Percentiles rank a stretch among this genome's conserved stretches.
These are phyloP conservation scores for Ceratobasidium sp. DNA, from an alignment of 1,284 basidiomycete genomes.

Conservation along the genomic window DNA sequence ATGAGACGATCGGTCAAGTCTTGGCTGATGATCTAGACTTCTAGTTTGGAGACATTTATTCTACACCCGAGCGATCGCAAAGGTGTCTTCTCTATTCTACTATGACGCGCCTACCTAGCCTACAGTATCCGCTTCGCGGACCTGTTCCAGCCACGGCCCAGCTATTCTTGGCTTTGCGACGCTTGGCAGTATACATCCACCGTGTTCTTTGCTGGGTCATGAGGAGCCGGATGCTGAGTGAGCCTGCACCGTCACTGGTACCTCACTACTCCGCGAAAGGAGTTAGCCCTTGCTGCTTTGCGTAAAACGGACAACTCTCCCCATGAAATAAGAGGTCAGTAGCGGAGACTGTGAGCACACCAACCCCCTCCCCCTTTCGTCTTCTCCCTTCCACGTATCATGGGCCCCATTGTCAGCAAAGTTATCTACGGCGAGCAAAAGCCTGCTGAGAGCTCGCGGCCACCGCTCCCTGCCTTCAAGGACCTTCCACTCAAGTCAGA, in stretches of 20 bases:
- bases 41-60: neutral
- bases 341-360: neutral
- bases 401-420: neutral
- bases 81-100: neutral
- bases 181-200: neutral
- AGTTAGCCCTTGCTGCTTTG: neutral
- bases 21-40: slow-evolving; percentile 8
- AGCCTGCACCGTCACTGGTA: slow-evolving; percentile 16
- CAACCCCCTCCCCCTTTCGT: neutral
- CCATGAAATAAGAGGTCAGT: neutral
- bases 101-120: neutral
- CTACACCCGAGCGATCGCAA: neutral
- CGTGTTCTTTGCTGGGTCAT: slow-evolving; percentile 5
- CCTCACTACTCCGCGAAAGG: neutral
- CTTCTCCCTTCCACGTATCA: neutral
- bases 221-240: slow-evolving; percentile 5
- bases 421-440: neutral
- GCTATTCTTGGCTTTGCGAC: neutral
- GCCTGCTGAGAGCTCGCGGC: neutral
- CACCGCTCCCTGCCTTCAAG: slow-evolving; percentile 33
- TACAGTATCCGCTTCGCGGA: neutral
- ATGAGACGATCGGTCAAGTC: slow-evolving; percentile 21
- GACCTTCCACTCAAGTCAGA: slow-evolving; percentile 40
- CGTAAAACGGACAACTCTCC: neutral
- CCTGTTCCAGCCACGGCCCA: neutral